Evolutionary conservation across 352 stramenopile species (phyloP).

Genomic region (Globisporangium apiculatum): DNA sequence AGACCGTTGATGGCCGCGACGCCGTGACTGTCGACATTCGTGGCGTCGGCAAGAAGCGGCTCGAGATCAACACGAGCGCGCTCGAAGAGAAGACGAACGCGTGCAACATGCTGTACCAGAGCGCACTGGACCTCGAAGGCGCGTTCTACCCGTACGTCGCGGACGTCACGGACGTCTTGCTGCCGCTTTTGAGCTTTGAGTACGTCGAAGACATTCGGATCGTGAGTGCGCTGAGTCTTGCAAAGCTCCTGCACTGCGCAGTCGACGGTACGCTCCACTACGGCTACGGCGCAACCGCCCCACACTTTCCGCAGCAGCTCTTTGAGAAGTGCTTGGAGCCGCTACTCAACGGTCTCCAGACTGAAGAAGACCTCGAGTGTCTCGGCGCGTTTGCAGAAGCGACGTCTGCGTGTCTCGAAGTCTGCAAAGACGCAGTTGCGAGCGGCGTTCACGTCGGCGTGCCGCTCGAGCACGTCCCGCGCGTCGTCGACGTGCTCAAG

Average conservation of each 20-base stretch:
- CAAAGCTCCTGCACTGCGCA: conserved; percentile 61
- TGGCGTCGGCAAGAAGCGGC: conserved; percentile 71
- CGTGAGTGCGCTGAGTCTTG: conserved; percentile 68
- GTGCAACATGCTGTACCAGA: conserved; percentile 88
- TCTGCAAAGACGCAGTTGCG: conserved; percentile 76
- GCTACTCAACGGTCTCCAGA: conserved; percentile 61
- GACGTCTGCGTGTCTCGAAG: conserved; percentile 62
- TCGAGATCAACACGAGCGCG: conserved; percentile 84
- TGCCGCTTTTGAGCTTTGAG: conserved; percentile 74
- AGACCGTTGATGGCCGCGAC: conserved; percentile 62
- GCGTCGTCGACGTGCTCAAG: conserved; percentile 68
- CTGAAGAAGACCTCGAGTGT: conserved; percentile 76
- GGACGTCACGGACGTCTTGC: conserved; percentile 62
- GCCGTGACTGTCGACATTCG: conserved; percentile 70
- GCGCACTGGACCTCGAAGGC: conserved; percentile 70
- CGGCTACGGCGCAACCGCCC: conserved; percentile 39
- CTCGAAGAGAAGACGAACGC: conserved; percentile 84
- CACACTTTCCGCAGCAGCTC: conserved; percentile 73
- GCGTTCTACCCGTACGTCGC: conserved; percentile 82
- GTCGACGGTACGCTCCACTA: conserved; percentile 69
- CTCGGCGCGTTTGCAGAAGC: conserved; percentile 69
- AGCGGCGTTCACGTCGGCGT: conserved; percentile 67
- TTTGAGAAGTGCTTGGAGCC: conserved; percentile 75
- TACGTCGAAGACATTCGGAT: conserved; percentile 85
- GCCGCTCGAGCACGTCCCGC: conserved; percentile 58